Evolutionary conservation across 2,329 filamentous ascomycete species (phyloP).

Genomic region (Magnaporthiopsis rhizophila): DNA sequence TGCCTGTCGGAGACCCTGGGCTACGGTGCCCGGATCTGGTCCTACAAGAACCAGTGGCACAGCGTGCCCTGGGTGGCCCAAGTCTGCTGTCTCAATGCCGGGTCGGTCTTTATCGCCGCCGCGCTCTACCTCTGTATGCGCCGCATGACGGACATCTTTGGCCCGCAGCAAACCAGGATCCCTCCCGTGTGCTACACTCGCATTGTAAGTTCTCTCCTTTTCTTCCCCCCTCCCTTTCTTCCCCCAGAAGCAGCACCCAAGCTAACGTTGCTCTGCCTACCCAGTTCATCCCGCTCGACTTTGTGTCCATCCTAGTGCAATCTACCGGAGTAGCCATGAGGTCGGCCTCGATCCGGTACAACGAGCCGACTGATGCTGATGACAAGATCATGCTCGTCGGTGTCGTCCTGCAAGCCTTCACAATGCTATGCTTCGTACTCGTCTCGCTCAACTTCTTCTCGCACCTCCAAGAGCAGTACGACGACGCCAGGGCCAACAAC

Average conservation of each 20-base stretch:
- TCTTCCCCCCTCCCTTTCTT: too few species aligned
- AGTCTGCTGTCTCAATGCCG: conserved; percentile 55
- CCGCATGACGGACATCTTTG: conserved; percentile 39
- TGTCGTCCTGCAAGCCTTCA: conserved; percentile 51
- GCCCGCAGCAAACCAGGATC: conserved; percentile 39
- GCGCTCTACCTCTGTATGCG: conserved; percentile 55
- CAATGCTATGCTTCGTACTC: conserved; percentile 44
- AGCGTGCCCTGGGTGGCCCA: conserved; percentile 44
- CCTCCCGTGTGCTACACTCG: conserved; percentile 38
- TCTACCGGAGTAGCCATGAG: conserved; percentile 50
- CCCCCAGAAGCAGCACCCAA: not conserved
- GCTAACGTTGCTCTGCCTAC: conserved; percentile 5
- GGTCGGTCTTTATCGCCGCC: conserved; percentile 56
- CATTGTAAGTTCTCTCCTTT: conserved; percentile 28
- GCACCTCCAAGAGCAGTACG: conserved; percentile 25
- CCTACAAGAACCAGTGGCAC: conserved; percentile 45
- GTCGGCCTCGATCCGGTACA: conserved; percentile 30
- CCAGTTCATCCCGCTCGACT: conserved; percentile 55
- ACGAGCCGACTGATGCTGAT: conserved; percentile 30
- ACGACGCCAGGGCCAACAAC: not conserved
- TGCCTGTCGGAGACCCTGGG: conserved; percentile 48
- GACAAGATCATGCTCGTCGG: conserved; percentile 59
- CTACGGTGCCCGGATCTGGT: conserved; percentile 49
- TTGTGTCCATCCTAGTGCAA: conserved; percentile 53
- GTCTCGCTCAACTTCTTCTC: conserved; percentile 40